Evolutionary conservation across 176 grass and related monocot species (phyloP), one percentile per base, ranked within the genome.

Genomic region (Avena insularis): DNA sequence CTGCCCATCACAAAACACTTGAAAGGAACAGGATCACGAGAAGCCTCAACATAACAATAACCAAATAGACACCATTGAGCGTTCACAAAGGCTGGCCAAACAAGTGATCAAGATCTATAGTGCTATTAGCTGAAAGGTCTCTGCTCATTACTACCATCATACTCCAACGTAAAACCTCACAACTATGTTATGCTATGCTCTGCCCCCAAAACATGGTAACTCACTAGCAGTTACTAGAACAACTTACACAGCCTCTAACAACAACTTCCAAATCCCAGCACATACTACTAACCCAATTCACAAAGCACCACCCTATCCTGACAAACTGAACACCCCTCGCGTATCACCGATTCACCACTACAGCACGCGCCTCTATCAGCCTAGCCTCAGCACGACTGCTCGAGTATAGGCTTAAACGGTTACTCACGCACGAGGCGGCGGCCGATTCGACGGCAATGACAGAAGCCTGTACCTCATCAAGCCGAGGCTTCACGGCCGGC

Each of bases 381-480:
- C 56, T 73, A 54, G 71, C 12, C 85, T n/a, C 78, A 59, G 23
- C 38, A 11, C 49, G 13, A 69, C 27, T 77, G 25, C 25, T 54
- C 48, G 51, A 77, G 50, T 27, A 77, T 77, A 27, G 36, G 15
- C 65, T 70, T 17, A 9, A 46, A 47, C 31, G n/a, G 20, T 0
- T 72, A 17, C n/a, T 38, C 20, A 12, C 20, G n/a, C 10, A 9
- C 56, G 21, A 72, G 56, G 82, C 46, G 29, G 60, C 21, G 9
- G 12, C 51, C 49, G 46, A 88, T 85, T 68, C 12, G 40, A 85
- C 4, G 49, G 54, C 40, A 78, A 78, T 49, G 51, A 2, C 27
- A 88, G 10, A 29, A 93, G 16, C 3, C 6, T 9, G 68, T 84
- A 92, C 91, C 84, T 86, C 66, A 25, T 80, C 83, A 36, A 33